Evolutionary conservation across 2,329 filamentous ascomycete species (phyloP).

Genomic region (Fusarium sp.): DNA sequence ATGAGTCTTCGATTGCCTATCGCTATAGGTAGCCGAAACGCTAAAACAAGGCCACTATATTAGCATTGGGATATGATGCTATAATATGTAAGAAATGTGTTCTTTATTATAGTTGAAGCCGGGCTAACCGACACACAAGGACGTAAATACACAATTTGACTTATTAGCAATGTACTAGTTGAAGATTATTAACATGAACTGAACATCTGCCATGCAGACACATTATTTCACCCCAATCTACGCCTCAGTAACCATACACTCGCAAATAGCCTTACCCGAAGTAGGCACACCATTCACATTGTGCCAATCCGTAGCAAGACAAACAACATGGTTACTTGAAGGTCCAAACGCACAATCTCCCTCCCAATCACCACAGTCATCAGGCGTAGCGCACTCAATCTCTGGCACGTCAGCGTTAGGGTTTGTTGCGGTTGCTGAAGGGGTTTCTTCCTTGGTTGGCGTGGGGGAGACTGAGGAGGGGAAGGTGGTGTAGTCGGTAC

Average conservation of each 20-base stretch:
- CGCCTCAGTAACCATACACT: not conserved
- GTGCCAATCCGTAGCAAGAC: constrained; percentile 4
- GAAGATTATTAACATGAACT: not conserved
- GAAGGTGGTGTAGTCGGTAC: constrained; percentile 26
- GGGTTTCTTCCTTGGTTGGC: not conserved
- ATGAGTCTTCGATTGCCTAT: too few species aligned
- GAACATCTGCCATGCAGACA: not conserved
- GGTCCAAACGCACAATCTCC: not conserved
- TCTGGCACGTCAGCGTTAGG: not conserved
- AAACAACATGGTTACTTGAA: constrained; percentile 1
- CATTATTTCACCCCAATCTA: not conserved
- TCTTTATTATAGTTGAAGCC: too few species aligned
- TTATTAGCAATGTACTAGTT: not conserved
- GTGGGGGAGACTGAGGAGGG: constrained; percentile 19
- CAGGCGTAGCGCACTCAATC: not conserved
- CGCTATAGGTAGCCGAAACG: too few species aligned
- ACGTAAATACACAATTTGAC: too few species aligned
- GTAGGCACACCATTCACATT: not conserved
- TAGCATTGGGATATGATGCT: too few species aligned
- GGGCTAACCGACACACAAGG: too few species aligned
- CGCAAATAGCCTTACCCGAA: not conserved
- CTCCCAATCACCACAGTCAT: constrained; percentile 4
- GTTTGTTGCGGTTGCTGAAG: not conserved
- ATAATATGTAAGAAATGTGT: too few species aligned
- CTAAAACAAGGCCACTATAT: too few species aligned